Evolutionary conservation across 2,329 filamentous ascomycete species (phyloP).

Genomic region (Penicillium vulpinum): DNA sequence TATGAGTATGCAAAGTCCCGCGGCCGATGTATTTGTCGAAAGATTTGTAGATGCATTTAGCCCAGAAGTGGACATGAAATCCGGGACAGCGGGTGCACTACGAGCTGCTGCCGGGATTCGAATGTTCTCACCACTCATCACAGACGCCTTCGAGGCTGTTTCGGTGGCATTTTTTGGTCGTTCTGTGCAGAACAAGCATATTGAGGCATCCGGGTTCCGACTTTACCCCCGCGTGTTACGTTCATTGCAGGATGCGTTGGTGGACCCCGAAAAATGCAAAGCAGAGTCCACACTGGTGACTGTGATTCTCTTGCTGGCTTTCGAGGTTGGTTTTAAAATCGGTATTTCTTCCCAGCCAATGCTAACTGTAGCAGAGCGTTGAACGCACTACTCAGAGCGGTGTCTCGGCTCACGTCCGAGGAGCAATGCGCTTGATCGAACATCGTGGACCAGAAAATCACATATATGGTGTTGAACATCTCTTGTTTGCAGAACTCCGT

Average conservation of each 20-base stretch:
- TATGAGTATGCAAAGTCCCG: slow-evolving; percentile 25
- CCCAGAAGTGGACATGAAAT: slow-evolving; percentile 37
- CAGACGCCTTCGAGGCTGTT: slow-evolving; percentile 40
- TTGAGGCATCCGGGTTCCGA: slow-evolving; percentile 36
- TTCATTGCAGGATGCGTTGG: slow-evolving; percentile 38
- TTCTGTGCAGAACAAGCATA: slow-evolving; percentile 34
- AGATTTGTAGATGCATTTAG: slow-evolving; percentile 44
- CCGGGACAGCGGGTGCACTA: slow-evolving; percentile 38
- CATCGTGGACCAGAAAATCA: slow-evolving; percentile 43
- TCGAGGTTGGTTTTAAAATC: slow-evolving; percentile 29
- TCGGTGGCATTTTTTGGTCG: slow-evolving; percentile 43
- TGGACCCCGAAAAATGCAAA: slow-evolving; percentile 38
- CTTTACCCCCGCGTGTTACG: slow-evolving; percentile 39
- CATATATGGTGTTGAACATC: slow-evolving; percentile 42
- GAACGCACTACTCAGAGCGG: slow-evolving; percentile 37
- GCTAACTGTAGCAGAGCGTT: slow-evolving; percentile 30
- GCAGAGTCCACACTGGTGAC: slow-evolving; percentile 42
- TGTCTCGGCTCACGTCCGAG: slow-evolving; percentile 36
- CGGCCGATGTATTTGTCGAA: slow-evolving; percentile 39
- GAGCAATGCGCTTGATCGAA: slow-evolving; percentile 39
- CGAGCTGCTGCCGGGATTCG: slow-evolving; percentile 40
- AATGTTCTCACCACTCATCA: slow-evolving; percentile 42
- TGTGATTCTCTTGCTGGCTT: slow-evolving; percentile 40
- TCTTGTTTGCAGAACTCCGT: slow-evolving; percentile 40
- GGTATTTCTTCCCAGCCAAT: background rate